These are phyloP conservation scores for Hymenoscyphus salicellus DNA, from an alignment of 2,329 filamentous ascomycete genomes.

Conservation along the genomic window DNA sequence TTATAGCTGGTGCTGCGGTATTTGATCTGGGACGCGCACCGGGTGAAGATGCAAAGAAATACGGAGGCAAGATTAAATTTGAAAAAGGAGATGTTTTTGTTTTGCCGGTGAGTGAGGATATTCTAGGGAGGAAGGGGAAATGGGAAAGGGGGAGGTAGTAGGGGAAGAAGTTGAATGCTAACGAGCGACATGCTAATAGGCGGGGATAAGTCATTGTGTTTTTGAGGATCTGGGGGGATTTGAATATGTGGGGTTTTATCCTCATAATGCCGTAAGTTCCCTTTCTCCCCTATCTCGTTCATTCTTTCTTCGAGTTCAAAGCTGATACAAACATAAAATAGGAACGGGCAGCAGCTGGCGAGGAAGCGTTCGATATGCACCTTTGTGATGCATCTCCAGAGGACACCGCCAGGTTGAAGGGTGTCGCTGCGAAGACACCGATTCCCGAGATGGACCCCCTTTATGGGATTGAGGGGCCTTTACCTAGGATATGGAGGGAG, in stretches of 20 bases:
- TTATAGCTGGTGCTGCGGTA: not conserved
- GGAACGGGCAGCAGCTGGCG: not conserved
- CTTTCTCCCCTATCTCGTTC: not conserved
- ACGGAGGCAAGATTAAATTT: not conserved
- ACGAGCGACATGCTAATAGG: not conserved
- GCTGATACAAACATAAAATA: not conserved
- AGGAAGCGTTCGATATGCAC: not conserved
- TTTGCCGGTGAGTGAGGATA: not conserved
- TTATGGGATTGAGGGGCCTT: not conserved
- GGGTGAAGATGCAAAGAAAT: not conserved
- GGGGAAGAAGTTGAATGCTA: not conserved
- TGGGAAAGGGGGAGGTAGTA: no score
- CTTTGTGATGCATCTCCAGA: not conserved
- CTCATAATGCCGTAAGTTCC: not conserved
- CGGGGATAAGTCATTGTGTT: not conserved
- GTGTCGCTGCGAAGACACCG: not conserved
- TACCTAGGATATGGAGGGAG: not conserved
- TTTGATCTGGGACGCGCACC: not conserved
- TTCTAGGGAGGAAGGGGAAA: no score
- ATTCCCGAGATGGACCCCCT: not conserved
- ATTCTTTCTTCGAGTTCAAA: not conserved
- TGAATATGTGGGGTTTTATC: slow-evolving; percentile 1
- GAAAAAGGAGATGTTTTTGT: not conserved
- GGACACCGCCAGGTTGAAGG: not conserved
- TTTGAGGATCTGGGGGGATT: not conserved